Evolutionary conservation across 306 rosid species (phyloP), one percentile per base, ranked within the genome.

Genomic region (Abrus pulchellus): DNA sequence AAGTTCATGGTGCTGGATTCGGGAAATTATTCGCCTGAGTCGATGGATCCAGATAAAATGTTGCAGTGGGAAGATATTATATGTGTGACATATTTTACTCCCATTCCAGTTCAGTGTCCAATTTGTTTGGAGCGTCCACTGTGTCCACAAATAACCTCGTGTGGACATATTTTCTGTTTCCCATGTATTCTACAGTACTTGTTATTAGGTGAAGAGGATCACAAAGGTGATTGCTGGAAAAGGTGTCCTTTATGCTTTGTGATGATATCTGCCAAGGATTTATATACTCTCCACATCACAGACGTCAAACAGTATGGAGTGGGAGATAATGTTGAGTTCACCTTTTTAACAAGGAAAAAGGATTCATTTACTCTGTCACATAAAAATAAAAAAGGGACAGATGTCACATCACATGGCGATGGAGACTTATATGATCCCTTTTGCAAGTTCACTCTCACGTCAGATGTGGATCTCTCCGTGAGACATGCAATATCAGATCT

Each of bases 141-240:
- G 36, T 95, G 99, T 74, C 91, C 99, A 4, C 99, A 95, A 83
- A 93, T 95, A 83, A 93, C 99, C 79, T 90, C 99, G 5, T 95
- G 99, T 45, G 99, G 99, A 41, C 99, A 95, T 81, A 89, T 95
- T 29, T 95, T 93, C 80, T 95, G 99, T 87, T 95, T 93, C 87
- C 97, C 98, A 4, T 95, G 99, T 78, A 90, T 95, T 79, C 85
- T 95, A 32, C 94, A 89, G 59, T 92, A 95, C 86, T 81, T 95
- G 81, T 68, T 90, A 43, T 83, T 93, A 96, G 99, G 99, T 40
- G 84, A 89, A 81, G 99, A 95, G 85, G 99, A 95, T 88, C 83
- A 85, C 66, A 95, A 90, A 77, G 97, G 97, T 72, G 97, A 95
- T 78, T 84, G 90, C 87, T 95, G 99, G 96, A 91, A 95, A 85